Base-by-base conservation (phyloP, 2,329 filamentous ascomycete genomes). In the Neofusicoccum sp. region DNA sequence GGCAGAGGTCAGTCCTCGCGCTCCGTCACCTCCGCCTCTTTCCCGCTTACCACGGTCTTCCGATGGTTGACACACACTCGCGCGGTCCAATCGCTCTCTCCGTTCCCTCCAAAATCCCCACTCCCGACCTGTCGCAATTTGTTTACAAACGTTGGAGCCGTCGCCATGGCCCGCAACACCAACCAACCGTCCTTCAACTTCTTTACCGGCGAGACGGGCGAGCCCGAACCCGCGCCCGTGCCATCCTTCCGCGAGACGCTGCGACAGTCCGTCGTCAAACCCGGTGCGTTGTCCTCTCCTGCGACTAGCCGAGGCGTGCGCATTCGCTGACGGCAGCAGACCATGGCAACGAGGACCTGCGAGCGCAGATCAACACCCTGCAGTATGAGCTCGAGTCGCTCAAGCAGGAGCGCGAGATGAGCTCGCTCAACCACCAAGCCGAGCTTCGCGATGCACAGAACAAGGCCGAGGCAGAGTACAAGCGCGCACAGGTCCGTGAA, bases 371-470 rank as follows among this genome's bases (percentile, higher is more conserved):
- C 43, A 95, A 93, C 63, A 90, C 91, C 0, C 79, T 97, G 54
- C 88, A 88, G 63, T 99, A 97, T 77, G 91, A 93, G 62, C 82
- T 96, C 65, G 90, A 92, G 69, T 93, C 90, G 16, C 79, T 90
- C 58, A 93, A 93, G 68, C 91, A 96, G 67, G 93, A 98, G 70
- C 88, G 90, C 67, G 91, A 96, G 61, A 84, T 97, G 68, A 80
- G 87, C 49, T 82, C 86, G 8, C 81, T 96, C 14, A 87, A 91
- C 63, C 89, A 95, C 67, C 89, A 91, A 65, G 89, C 90, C 68
- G 93, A 96, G 69, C 75, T 96, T 24, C 86, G 93, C 63, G 91
- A 96, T 60, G 82, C 88, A 1, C 87, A 90, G 65, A 82, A 87
- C 49, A 89, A 89, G 64, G 89, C 90, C n/a, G 92, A 97, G 68